phyloP scores from a whole-genome alignment of 108 stramenopile genomes.

The Skeletonema costatum region DNA sequence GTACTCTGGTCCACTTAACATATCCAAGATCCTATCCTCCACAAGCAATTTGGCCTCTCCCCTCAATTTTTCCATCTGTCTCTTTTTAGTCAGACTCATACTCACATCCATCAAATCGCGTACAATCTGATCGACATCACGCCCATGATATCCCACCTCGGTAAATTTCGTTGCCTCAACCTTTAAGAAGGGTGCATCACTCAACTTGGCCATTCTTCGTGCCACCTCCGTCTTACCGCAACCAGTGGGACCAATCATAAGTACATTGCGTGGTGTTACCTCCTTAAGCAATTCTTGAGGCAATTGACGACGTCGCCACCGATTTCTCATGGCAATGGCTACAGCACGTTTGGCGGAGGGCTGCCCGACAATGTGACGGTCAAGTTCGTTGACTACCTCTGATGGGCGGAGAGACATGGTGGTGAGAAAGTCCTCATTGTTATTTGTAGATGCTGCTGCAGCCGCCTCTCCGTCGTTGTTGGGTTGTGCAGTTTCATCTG shows the following conservation, averaged over 20 bases:
- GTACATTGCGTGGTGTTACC: constrained; percentile 98
- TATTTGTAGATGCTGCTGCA: not conserved
- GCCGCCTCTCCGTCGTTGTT: not conserved
- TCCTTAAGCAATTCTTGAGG: constrained; percentile 87
- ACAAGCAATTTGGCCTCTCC: constrained; percentile 77
- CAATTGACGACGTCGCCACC: constrained; percentile 96
- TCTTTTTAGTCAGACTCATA: constrained; percentile 91
- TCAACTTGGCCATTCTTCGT: constrained; percentile 94
- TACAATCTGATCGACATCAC: constrained; percentile 99
- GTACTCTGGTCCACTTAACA: constrained; percentile 79
- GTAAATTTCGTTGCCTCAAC: constrained; percentile 99
- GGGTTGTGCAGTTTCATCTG: not conserved
- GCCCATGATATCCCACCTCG: constrained; percentile 99
- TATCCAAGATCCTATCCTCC: constrained; percentile 91
- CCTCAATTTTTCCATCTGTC: constrained; percentile 75
- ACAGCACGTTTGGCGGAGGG: constrained; percentile 96
- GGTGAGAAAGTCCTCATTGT: constrained; percentile 18
- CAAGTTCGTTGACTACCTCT: constrained; percentile 83
- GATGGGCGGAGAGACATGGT: constrained; percentile 65
- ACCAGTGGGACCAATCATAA: constrained; percentile 99
- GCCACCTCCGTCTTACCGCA: constrained; percentile 99
- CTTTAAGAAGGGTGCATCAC: constrained; percentile 99
- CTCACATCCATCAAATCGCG: constrained; percentile 97
- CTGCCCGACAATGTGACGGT: constrained; percentile 96
- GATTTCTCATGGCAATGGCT: constrained; percentile 98